phyloP scores from a whole-genome alignment of 2,329 filamentous ascomycete species.

The Talaromyces sp. region DNA sequence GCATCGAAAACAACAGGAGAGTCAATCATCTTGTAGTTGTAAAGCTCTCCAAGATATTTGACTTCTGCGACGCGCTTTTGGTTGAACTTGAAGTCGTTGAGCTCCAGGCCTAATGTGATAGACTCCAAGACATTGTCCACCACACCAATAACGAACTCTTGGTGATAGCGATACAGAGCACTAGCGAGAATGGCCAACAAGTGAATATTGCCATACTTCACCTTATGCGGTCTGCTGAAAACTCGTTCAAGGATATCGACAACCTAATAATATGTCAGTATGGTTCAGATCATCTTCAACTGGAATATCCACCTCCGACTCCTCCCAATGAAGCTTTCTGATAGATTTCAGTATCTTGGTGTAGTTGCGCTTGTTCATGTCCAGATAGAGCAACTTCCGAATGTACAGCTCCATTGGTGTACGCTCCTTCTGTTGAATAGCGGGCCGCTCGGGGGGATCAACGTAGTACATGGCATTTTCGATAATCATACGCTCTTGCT shows the following conservation, averaged over 20 bases:
- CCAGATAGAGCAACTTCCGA: constrained; percentile 85
- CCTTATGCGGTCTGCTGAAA: constrained; percentile 92
- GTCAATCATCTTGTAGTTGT: constrained; percentile 96
- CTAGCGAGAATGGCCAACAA: constrained; percentile 85
- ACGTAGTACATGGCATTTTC: constrained; percentile 98
- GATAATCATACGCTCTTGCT: constrained; percentile 95
- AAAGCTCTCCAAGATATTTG: constrained; percentile 93
- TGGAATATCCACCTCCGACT: constrained; percentile 61
- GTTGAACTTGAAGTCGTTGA: constrained; percentile 97
- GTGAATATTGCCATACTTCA: constrained; percentile 96
- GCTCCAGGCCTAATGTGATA: constrained; percentile 80
- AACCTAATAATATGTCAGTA: constrained; percentile 47
- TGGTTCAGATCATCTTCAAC: not conserved
- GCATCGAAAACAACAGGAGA: constrained; percentile 93
- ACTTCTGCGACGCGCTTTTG: constrained; percentile 92
- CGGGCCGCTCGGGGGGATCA: constrained; percentile 86
- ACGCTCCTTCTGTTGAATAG: constrained; percentile 94
- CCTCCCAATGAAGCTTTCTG: constrained; percentile 95
- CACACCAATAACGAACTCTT: constrained; percentile 82
- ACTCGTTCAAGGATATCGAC: constrained; percentile 79
- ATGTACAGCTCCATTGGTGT: constrained; percentile 91
- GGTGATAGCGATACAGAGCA: constrained; percentile 86
- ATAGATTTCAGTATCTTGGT: constrained; percentile 93
- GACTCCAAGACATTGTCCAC: constrained; percentile 90
- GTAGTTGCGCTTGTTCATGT: constrained; percentile 90